phyloP scores from a whole-genome alignment of 1,284 basidiomycete genomes.

The Rhizoctonia solani region DNA sequence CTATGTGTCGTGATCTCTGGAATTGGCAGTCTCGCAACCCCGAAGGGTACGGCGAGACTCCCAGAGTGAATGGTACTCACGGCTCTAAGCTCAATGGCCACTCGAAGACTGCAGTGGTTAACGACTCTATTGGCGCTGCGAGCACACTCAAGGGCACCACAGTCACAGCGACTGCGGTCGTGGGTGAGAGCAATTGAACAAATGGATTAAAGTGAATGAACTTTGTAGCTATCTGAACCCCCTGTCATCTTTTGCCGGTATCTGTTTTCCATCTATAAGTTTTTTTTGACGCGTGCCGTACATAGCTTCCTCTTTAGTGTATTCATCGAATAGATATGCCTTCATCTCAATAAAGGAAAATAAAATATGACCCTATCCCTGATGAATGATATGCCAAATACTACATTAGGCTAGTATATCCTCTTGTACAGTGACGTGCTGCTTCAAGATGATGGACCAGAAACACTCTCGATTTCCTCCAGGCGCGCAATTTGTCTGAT shows the following conservation, averaged over 20 bases:
- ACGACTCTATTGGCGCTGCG: constrained; percentile 7
- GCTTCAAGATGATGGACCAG: constrained; percentile 26
- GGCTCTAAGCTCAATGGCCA: background rate
- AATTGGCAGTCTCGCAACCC: constrained; percentile 90
- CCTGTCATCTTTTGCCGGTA: constrained; percentile 1
- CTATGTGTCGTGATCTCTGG: constrained; percentile 93
- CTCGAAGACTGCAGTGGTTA: background rate
- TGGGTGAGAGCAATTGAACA: constrained; percentile 15
- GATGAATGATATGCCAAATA: constrained; percentile 11
- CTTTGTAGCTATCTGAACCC: constrained; percentile 9
- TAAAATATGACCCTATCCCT: background rate
- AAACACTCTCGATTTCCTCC: constrained; percentile 35
- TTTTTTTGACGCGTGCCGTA: background rate
- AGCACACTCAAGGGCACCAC: constrained; percentile 15
- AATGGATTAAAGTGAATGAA: background rate
- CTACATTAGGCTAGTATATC: constrained; percentile 13
- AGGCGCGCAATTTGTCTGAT: constrained; percentile 38
- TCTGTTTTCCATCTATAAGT: background rate
- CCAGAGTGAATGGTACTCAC: constrained; percentile 19
- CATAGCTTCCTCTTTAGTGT: constrained; percentile 30
- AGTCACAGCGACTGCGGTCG: constrained; percentile 18
- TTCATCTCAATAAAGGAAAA: too few relatives aligned
- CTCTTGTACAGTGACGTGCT: background rate
- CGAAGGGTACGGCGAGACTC: constrained; percentile 58
- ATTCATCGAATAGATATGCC: constrained; percentile 19